phyloP scores from a whole-genome alignment of 2,329 filamentous ascomycete species.

The Allantophomopsis lycopodina region DNA sequence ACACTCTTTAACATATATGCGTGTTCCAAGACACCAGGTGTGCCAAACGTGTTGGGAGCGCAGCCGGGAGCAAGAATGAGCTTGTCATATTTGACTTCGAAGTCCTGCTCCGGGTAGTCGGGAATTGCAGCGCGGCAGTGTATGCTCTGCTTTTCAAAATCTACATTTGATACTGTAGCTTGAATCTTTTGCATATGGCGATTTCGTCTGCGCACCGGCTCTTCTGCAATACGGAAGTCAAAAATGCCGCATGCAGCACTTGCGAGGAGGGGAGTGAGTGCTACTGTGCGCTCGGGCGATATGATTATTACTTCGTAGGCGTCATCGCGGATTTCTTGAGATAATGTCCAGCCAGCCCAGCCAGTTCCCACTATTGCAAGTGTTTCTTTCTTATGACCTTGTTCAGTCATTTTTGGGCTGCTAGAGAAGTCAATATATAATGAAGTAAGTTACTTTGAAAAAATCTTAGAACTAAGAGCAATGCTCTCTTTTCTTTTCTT shows the following conservation, averaged over 20 bases:
- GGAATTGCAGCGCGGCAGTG: slow-evolving; percentile 22
- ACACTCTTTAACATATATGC: slow-evolving; percentile 74
- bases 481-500: no score
- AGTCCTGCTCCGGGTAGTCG: slow-evolving; percentile 11
- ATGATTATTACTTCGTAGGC: slow-evolving; percentile 26
- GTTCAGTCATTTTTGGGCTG: no score
- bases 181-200: slow-evolving; percentile 22
- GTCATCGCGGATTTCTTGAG: slow-evolving; percentile 19
- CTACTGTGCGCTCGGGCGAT: slow-evolving; percentile 25
- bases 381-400: slow-evolving; percentile 2
- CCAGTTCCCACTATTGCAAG: slow-evolving; percentile 22
- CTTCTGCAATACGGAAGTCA: slow-evolving; percentile 28
- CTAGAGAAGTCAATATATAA: no score
- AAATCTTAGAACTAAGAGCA: no score
- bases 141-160: slow-evolving; percentile 19
- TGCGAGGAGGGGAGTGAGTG: slow-evolving; percentile 29
- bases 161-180: slow-evolving; percentile 22
- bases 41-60: slow-evolving; percentile 54
- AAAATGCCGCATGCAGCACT: slow-evolving; percentile 29
- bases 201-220: slow-evolving; percentile 23
- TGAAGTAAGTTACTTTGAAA: no score
- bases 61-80: slow-evolving; percentile 27
- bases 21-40: slow-evolving; percentile 66
- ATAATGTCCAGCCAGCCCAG: slow-evolving; percentile 24
- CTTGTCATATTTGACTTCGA: slow-evolving; percentile 26